Percentiles rank a stretch among this genome's conserved stretches.
phyloP scores from a whole-genome alignment of 306 rosid genomes.

The Trifolium dubium region DNA sequence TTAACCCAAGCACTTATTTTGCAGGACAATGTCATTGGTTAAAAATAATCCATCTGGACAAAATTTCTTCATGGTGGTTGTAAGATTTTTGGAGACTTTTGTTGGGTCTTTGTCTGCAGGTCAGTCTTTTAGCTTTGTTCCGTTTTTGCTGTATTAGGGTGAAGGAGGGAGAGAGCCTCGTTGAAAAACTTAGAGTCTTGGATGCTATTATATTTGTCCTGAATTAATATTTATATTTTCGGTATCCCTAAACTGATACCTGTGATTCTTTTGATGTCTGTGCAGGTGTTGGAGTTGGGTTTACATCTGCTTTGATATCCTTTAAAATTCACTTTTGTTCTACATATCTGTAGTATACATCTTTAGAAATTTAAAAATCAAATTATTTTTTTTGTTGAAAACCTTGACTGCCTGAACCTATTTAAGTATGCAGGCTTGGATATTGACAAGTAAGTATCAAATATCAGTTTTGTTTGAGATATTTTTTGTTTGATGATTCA shows the following conservation, averaged over 20 bases:
- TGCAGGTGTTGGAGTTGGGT: slow-evolving; percentile 98
- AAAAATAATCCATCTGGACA: slow-evolving; percentile 70
- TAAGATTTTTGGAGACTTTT: slow-evolving; percentile 96
- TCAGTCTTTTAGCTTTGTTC: slow-evolving; percentile 41
- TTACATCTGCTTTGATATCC: slow-evolving; percentile 99
- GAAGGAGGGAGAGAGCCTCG: slow-evolving; percentile 1
- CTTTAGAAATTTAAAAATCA: slow-evolving; percentile 30
- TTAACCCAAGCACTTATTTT: slow-evolving; percentile 37
- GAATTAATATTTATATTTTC: slow-evolving; percentile 29
- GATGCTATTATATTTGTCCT: slow-evolving; percentile 9
- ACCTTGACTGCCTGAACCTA: slow-evolving; percentile 84
- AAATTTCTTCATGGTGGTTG: slow-evolving; percentile 79
- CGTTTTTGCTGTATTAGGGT: slow-evolving; percentile 15
- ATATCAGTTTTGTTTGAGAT: slow-evolving; percentile 34
- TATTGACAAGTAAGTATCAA: slow-evolving; percentile 83
- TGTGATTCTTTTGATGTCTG: slow-evolving; percentile 38
- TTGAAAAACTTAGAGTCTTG: neutral
- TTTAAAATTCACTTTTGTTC: slow-evolving; percentile 48
- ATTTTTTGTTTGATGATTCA: slow-evolving; percentile 33
- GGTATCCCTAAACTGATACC: slow-evolving; percentile 46
- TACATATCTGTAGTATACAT: slow-evolving; percentile 33
- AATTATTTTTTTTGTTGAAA: slow-evolving; percentile 43
- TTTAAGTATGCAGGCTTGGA: slow-evolving; percentile 99
- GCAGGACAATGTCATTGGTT: slow-evolving; percentile 90
- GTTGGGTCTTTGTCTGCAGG: slow-evolving; percentile 99